These are phyloP conservation scores for Botrytis elliptica DNA, from an alignment of 2,329 filamentous ascomycete genomes.

Conservation along the genomic window DNA sequence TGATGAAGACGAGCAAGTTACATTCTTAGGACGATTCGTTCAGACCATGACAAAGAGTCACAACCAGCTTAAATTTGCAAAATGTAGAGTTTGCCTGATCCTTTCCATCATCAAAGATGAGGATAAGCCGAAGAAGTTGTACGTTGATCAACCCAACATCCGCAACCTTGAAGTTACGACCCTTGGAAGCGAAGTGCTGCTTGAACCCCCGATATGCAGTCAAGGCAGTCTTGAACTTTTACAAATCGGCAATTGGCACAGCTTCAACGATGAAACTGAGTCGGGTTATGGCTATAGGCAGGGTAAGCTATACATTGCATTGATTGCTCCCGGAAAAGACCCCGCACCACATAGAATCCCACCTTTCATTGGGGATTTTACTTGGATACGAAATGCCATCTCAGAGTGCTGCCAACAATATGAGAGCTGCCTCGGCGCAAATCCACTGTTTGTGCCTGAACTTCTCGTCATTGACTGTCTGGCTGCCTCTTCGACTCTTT, in stretches of 20 bases:
- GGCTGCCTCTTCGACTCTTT: not conserved
- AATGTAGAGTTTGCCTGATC: not conserved
- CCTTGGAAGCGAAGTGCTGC: not conserved
- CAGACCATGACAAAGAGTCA: not conserved
- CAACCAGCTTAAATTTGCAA: not conserved
- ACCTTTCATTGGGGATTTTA: not conserved
- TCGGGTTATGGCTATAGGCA: not conserved
- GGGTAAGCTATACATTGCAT: not conserved
- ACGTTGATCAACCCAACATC: not conserved
- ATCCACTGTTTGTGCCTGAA: not conserved
- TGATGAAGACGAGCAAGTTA: too few relatives aligned
- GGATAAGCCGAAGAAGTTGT: too few relatives aligned
- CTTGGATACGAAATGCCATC: not conserved
- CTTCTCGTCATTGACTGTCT: not conserved
- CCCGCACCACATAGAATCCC: not conserved
- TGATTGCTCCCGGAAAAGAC: not conserved
- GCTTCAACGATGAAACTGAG: not conserved
- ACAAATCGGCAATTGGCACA: not conserved
- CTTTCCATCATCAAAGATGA: not conserved
- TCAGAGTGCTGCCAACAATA: not conserved
- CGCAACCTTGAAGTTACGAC: not conserved
- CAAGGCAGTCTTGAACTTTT: not conserved
- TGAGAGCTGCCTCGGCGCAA: accelerated
- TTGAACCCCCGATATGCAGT: not conserved
- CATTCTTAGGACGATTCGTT: not conserved